Evolutionary conservation across 2,329 filamentous ascomycete species (phyloP), one percentile per base, ranked within the genome.

Genomic region (Phoma sp.): DNA sequence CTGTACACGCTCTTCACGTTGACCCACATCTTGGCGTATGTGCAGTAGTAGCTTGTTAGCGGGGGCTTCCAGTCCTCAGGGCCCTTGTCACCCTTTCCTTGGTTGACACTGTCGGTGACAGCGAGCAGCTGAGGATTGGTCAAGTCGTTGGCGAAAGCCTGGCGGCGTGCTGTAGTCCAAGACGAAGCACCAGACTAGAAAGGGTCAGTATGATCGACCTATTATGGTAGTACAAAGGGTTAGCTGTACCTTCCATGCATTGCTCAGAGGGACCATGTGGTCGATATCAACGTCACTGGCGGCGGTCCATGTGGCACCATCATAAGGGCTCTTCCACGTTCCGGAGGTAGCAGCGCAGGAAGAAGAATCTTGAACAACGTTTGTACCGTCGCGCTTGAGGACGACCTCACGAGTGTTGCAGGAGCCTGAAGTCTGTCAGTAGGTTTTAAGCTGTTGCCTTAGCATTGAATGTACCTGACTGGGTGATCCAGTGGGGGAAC

Each of bases 251-350:
- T 89, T 86, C 90, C 89, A 93, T 4, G 90, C 89, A 67, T 93
- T 91, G 69, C 88, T 87, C 57, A 96, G 73, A 0, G 91, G 90
- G 2, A 96, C 89, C 76, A 95, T 81, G 71, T 95, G 91, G 72
- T 95, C 91, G 55, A 95, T 93, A 63, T 93, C 89, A 1, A 95
- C 73, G 63, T 93, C 88, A 14, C 80, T 83, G 1, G 89, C 83
- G 0, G 79, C 77, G 0, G 84, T 88, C 87, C 88, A 91, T 1
- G 80, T 85, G 0, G 78, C 86, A 13, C 89, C 89, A 66, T 93
- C 90, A 70, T 89, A 95, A 0, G 89, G 88, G 32, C 84, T 87
- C 36, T 72, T 75, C 90, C 91, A 95, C 0, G 78, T 80, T 4
- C 91, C 90, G 3, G 83, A 85, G 0, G 81, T 86, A 0, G 88